A percentile compares a stretch with the other conserved stretches of the same genome.
Evolutionary conservation across 352 stramenopile genomes (phyloP).

Genomic region (Globisporangium iwayamae): DNA sequence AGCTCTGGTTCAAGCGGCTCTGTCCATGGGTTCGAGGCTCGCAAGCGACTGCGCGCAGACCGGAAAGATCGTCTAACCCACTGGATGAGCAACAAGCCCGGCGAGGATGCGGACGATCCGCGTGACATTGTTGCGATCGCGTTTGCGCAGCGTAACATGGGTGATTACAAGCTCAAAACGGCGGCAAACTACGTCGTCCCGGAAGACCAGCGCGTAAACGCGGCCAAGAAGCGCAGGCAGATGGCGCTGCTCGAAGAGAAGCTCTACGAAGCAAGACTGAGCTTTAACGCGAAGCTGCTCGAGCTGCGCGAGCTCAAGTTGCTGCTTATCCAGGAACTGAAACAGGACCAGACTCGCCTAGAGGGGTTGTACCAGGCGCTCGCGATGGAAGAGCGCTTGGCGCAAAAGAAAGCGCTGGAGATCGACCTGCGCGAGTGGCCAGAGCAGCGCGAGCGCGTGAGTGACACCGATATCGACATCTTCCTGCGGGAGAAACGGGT

Average conservation of each 20-base stretch:
- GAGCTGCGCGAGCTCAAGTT: conserved; percentile 88
- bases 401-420: conserved; percentile 18
- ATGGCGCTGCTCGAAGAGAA: conserved; percentile 82
- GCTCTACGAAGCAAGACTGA: conserved; percentile 74
- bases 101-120: conserved; percentile 88
- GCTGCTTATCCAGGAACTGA: conserved; percentile 71
- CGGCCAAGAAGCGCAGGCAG: conserved; percentile 86
- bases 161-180: conserved; percentile 92
- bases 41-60: conserved; percentile 71
- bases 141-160: conserved; percentile 85
- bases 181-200: conserved; percentile 86
- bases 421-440: conserved; percentile 85
- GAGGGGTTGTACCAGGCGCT: conserved; percentile 45
- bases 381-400: conserved; percentile 5
- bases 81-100: conserved; percentile 73
- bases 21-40: conserved; percentile 76
- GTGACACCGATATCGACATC: conserved; percentile 70
- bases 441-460: conserved; percentile 83
- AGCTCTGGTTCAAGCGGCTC: conserved; percentile 17
- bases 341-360: conserved; percentile 49
- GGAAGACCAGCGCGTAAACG: conserved; percentile 86
- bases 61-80: conserved; percentile 59
- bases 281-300: conserved; percentile 90
- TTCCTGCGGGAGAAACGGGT: conserved; percentile 62
- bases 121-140: conserved; percentile 89